Conservation (phyloP, 2,329 filamentous ascomycete species). For the Neonectria magnoliae region DNA sequence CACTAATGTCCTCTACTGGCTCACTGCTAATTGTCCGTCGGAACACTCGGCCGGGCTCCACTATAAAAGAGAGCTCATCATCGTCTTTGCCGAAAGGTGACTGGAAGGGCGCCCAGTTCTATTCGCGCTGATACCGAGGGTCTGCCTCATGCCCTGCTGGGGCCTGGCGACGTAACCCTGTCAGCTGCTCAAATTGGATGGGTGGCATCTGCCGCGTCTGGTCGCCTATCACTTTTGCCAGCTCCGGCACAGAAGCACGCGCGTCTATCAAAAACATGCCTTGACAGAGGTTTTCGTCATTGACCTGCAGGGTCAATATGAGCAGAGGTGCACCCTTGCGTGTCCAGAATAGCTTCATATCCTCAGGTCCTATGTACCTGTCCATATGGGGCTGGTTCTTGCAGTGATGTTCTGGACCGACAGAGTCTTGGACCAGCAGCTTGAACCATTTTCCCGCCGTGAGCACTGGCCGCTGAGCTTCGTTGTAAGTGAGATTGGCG, state of each 20-base stretch:
- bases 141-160: constrained; percentile 14
- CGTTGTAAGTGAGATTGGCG: constrained; percentile 12
- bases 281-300: constrained; percentile 36
- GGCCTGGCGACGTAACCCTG: constrained; percentile 29
- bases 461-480: neutral
- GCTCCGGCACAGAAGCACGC: constrained; percentile 34
- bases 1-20: neutral
- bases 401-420: constrained; percentile 36
- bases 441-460: constrained; percentile 28
- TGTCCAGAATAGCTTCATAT: constrained; percentile 40
- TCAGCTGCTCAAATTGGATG: constrained; percentile 30
- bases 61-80: neutral
- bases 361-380: constrained; percentile 38
- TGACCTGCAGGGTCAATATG: constrained; percentile 37
- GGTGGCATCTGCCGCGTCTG: constrained; percentile 30
- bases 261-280: constrained; percentile 37
- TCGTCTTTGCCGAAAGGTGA: constrained; percentile 5
- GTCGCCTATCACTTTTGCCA: constrained; percentile 28
- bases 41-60: constrained; percentile 7
- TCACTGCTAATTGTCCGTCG: neutral
- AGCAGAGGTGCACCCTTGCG: constrained; percentile 36
- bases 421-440: constrained; percentile 35
- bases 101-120: constrained; percentile 8
- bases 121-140: neutral
- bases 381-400: constrained; percentile 35